Conservation (phyloP, 495 filamentous ascomycete species). For the Daldinia decipiens region DNA sequence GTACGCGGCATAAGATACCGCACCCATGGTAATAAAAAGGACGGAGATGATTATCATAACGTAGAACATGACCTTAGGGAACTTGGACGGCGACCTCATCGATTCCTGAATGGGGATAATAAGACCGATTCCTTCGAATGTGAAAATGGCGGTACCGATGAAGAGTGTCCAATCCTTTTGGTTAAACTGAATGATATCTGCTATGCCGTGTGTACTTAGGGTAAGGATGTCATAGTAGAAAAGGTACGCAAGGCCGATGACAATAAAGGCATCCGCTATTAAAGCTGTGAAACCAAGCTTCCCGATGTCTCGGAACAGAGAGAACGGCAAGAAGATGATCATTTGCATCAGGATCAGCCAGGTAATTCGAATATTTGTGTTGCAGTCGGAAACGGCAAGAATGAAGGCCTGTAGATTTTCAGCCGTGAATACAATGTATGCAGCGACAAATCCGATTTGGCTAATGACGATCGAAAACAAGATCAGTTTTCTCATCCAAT, state of each 20-base stretch:
- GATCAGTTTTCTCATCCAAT: slow-evolving; percentile 87
- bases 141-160: slow-evolving; percentile 98
- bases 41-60: slow-evolving; percentile 95
- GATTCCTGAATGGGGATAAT: slow-evolving; percentile 99
- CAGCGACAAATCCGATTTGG: slow-evolving; percentile 93
- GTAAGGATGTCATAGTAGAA: slow-evolving; percentile 95
- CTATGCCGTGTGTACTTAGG: slow-evolving; percentile 77
- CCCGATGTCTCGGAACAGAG: slow-evolving; percentile 92
- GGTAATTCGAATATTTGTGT: slow-evolving; percentile 81
- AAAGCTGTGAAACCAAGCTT: slow-evolving; percentile 92
- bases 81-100: slow-evolving; percentile 88
- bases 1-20: slow-evolving; percentile 94
- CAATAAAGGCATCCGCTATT: slow-evolving; percentile 92
- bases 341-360: slow-evolving; percentile 93
- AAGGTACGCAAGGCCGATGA: slow-evolving; percentile 89
- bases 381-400: slow-evolving; percentile 81
- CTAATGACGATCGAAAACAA: slow-evolving; percentile 90
- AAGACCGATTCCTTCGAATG: slow-evolving; percentile 97
- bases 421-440: slow-evolving; percentile 98
- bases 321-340: slow-evolving; percentile 90
- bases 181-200: slow-evolving; percentile 91
- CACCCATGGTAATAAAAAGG: slow-evolving; percentile 90
- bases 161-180: slow-evolving; percentile 90
- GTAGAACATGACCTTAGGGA: slow-evolving; percentile 82
- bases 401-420: slow-evolving; percentile 97